Evolutionary conservation across 1,139 yeast genomes (phyloP).

Genomic region (Pichia sp.): DNA sequence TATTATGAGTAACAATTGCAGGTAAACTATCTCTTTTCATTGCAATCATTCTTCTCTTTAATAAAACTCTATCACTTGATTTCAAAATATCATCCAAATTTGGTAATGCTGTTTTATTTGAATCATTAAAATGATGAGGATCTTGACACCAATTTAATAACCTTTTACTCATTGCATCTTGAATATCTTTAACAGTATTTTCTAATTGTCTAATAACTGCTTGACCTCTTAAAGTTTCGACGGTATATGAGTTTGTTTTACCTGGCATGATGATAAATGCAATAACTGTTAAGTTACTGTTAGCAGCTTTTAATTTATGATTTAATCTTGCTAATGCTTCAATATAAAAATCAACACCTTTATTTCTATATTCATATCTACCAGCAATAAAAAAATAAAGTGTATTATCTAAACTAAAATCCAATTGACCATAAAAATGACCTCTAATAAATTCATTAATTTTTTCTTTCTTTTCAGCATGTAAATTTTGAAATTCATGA

Average conservation of each 20-base stretch:
- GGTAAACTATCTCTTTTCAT: conserved; percentile 84
- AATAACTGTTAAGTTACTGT: conserved; percentile 86
- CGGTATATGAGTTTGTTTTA: conserved; percentile 85
- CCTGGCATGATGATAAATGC: conserved; percentile 99
- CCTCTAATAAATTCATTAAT: conserved; percentile 94
- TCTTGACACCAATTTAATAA: conserved; percentile 74
- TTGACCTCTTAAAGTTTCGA: conserved; percentile 92
- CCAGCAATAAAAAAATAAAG: conserved; percentile 95
- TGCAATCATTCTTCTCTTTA: conserved; percentile 91
- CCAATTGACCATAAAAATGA: conserved; percentile 94
- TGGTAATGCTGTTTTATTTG: conserved; percentile 40
- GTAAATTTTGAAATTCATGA: conserved; percentile 95
- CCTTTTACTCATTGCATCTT: conserved; percentile 79
- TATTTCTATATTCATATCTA: conserved; percentile 91
- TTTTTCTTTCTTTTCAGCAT: conserved; percentile 84
- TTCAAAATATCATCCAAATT: conserved; percentile 73
- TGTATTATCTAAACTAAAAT: conserved; percentile 90
- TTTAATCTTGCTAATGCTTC: conserved; percentile 90
- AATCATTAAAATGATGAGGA: conserved; percentile 30
- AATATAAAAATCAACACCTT: conserved; percentile 93
- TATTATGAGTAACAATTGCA: conserved; percentile 96
- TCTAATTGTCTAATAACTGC: conserved; percentile 92
- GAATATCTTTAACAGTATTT: conserved; percentile 83
- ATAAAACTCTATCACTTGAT: conserved; percentile 80
- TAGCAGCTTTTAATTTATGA: conserved; percentile 72